Conservation (phyloP, 805 yeast species). For the Cyberlindnera mycetangii region DNA sequence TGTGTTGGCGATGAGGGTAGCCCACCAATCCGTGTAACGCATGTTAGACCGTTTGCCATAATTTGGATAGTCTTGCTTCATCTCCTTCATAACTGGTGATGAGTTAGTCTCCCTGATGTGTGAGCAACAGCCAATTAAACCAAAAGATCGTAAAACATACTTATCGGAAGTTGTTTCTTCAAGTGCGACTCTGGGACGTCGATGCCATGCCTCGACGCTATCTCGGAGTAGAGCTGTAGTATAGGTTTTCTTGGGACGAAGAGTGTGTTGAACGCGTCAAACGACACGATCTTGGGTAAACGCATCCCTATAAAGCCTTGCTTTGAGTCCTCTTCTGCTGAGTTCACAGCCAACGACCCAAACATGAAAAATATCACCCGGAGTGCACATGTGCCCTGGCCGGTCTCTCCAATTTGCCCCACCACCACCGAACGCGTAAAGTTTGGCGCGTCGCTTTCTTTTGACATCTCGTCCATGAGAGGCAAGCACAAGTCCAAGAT, state of each 20-base stretch:
- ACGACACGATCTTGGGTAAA: conserved; percentile 43
- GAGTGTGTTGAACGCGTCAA: conserved; percentile 69
- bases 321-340: background rate
- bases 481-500: background rate
- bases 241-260: conserved; percentile 56
- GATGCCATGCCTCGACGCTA: conserved; percentile 46
- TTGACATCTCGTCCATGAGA: background rate
- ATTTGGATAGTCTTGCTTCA: conserved; percentile 48
- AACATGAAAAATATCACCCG: background rate
- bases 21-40: conserved; percentile 56
- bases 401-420: no score
- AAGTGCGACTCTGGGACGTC: conserved; percentile 27
- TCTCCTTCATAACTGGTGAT: conserved; percentile 31
- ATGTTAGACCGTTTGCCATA: conserved; percentile 49
- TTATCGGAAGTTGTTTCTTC: conserved; percentile 15
- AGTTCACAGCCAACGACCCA: no score
- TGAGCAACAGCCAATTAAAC: background rate
- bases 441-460: background rate
- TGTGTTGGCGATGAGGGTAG: conserved; percentile 40
- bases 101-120: background rate
- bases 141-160: background rate
- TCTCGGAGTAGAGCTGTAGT: conserved; percentile 47
- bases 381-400: conserved; percentile 6
- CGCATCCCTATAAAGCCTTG: no score
- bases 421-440: conserved; percentile 3